Conservation (phyloP, 352 stramenopile species). For the Pythium pectinolyticum region DNA sequence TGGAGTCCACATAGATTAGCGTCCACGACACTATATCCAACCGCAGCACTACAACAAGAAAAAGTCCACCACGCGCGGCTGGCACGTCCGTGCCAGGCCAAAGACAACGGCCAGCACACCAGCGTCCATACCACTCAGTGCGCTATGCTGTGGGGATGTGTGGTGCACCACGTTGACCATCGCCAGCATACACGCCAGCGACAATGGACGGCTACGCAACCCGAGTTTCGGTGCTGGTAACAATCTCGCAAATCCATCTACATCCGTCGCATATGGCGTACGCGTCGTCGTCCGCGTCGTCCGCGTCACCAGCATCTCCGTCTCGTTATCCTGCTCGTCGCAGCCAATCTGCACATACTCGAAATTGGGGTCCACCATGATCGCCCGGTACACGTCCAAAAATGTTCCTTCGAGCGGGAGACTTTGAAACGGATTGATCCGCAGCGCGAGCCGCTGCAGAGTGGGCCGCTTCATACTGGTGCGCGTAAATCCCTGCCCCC, state of each 20-base stretch:
- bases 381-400: neutral
- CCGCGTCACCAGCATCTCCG: too few species aligned
- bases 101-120: neutral
- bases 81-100: neutral
- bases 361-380: neutral
- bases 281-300: neutral
- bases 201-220: neutral
- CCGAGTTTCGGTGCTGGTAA: neutral
- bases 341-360: slow-evolving; percentile 15
- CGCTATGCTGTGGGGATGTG: neutral
- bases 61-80: neutral
- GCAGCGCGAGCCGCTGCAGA: neutral
- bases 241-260: neutral
- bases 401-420: neutral
- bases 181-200: neutral
- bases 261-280: neutral
- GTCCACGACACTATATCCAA: neutral
- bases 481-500: too few species aligned
- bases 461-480: neutral
- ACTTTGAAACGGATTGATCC: neutral
- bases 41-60: too few species aligned
- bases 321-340: too few species aligned
- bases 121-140: neutral
- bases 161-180: neutral
- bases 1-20: too few species aligned